Evolutionary conservation across 2,329 filamentous ascomycete genomes (phyloP).

Genomic region (Amylocarpus encephaloides): DNA sequence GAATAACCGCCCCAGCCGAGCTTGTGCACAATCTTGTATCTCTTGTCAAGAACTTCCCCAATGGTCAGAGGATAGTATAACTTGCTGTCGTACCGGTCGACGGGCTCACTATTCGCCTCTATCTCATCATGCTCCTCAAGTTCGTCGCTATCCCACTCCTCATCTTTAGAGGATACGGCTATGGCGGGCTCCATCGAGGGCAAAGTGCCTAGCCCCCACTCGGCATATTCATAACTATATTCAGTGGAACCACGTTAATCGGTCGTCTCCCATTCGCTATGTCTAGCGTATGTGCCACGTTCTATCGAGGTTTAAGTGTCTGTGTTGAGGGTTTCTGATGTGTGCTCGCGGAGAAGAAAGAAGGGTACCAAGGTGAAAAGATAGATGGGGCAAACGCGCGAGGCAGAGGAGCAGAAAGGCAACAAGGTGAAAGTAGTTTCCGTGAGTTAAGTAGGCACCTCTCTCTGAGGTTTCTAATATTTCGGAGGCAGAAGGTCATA

Average conservation of each 20-base stretch:
- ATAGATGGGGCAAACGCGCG: background rate
- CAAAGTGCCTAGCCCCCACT: no score
- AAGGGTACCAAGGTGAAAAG: background rate
- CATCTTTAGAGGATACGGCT: background rate
- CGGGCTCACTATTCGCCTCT: conserved; percentile 7
- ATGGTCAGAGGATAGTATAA: conserved; percentile 39
- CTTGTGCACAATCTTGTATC: conserved; percentile 39
- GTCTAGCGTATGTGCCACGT: no score
- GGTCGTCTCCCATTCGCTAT: no score
- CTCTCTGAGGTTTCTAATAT: background rate
- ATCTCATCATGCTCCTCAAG: background rate
- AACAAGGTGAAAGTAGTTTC: background rate
- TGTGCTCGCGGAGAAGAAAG: background rate
- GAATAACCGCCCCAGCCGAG: conserved; percentile 38
- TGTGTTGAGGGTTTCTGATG: background rate
- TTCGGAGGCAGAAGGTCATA: background rate
- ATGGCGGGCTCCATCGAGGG: background rate
- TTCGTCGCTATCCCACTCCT: background rate
- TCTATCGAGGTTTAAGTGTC: no score
- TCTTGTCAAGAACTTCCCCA: conserved; percentile 35
- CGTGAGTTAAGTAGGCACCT: background rate
- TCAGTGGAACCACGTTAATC: no score
- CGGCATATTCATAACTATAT: no score
- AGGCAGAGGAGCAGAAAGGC: background rate
- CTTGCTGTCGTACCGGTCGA: conserved; percentile 23